Evolutionary conservation across 176 grass and related monocot genomes (phyloP).

Genomic region (Chrysopogon serrulatus): DNA sequence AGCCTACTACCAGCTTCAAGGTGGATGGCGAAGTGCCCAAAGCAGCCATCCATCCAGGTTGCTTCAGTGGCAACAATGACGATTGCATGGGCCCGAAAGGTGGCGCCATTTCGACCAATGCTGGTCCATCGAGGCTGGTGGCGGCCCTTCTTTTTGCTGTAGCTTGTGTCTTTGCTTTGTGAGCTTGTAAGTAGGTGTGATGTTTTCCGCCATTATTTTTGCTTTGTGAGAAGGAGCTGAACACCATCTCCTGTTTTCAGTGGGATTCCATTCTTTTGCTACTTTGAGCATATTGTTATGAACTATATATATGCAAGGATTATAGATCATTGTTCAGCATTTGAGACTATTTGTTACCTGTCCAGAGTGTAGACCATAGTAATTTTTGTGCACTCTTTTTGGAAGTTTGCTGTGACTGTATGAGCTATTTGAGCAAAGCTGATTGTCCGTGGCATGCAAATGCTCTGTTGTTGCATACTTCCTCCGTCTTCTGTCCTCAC

Average conservation of each 20-base stretch:
- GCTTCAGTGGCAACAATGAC: slow-evolving; percentile 81
- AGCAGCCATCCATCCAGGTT: slow-evolving; percentile 51
- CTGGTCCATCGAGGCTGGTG: slow-evolving; percentile 9
- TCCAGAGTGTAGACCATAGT: not conserved
- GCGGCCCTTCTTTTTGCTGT: slow-evolving; percentile 5
- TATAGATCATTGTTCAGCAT: not conserved
- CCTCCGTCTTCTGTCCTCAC: no score
- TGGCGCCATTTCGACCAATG: not conserved
- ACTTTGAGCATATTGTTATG: slow-evolving; percentile 15
- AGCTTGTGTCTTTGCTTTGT: slow-evolving; percentile 41
- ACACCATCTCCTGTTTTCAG: not conserved
- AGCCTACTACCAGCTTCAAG: slow-evolving; percentile 61
- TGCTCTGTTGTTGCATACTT: no score
- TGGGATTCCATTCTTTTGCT: slow-evolving; percentile 31
- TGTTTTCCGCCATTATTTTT: slow-evolving; percentile 40
- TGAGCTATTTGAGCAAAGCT: not conserved
- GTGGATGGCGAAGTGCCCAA: slow-evolving; percentile 72
- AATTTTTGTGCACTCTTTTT: not conserved
- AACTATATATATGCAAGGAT: not conserved
- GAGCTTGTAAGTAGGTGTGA: slow-evolving; percentile 16
- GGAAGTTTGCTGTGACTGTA: not conserved
- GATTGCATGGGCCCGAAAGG: slow-evolving; percentile 54
- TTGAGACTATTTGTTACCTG: not conserved
- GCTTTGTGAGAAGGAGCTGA: slow-evolving; percentile 34
- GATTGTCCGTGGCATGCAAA: not conserved